Evolutionary conservation across 2,329 filamentous ascomycete genomes (phyloP), one percentile per base, ranked within the genome.

Genomic region (Davidsoniella neocaledoniae): DNA sequence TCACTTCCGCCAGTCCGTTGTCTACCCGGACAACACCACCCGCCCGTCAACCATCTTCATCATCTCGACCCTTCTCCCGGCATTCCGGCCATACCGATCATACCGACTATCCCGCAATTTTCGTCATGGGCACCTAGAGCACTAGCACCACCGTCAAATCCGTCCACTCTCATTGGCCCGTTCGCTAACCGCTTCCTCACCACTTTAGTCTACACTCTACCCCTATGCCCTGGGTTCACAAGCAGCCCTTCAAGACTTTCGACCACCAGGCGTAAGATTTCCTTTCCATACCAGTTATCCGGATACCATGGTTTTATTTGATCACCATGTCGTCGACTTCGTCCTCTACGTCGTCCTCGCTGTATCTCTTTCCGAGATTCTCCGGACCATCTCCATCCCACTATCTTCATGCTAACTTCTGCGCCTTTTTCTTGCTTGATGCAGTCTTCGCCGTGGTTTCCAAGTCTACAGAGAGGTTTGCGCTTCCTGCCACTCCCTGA

Each of bases 401-500:
- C 57, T 55, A 79, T 26, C 10, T 46, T 46, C 17, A 41, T 43
- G 29, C 43, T 46, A 46, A 46, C 29, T 17, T 17, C 5, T 46
- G 9, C n/a, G n/a, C 41, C 14, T 9, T 43, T 26, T 23, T 21
- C 26, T 33, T 29, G 36, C 46, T 52, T 55, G 21, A 55, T 47
- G 49, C 58, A 94, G 88, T 61, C 87, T 98, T 58, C 91, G 91
- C 68, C 88, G 91, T 73, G 91, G 91, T 70, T 98, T 96, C 80
- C 88, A 94, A 72, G 91, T 98, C 64, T 98, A 98, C 77, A 86
- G 83, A 60, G 91, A 98, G 72, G 91, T 98, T 63, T 98, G 91
- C 77, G 80, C 88, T 55, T 86, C 86, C 60, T 98, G 91, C 79
- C 91, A 98, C 76, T 98, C 91, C 56, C 81, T 98, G 56, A 81